A percentile compares a stretch with the other conserved stretches of the same genome.
phyloP scores from a whole-genome alignment of 805 yeast species.

The Candida insectalens region DNA sequence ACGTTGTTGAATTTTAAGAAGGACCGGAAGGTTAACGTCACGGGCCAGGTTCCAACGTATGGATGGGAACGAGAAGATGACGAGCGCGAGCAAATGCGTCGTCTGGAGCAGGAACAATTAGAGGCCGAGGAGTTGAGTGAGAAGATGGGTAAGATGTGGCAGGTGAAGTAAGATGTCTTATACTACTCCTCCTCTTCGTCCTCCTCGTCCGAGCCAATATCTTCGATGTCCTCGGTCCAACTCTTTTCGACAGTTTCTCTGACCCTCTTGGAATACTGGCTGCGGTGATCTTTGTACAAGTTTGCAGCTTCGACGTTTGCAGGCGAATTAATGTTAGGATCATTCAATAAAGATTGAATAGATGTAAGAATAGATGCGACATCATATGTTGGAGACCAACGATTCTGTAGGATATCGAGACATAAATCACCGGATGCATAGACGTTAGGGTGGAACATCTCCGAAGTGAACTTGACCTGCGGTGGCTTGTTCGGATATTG shows the following conservation, averaged over 20 bases:
- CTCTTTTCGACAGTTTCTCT: conserved; percentile 91
- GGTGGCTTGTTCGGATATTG: conserved; percentile 98
- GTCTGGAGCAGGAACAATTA: conserved; percentile 4
- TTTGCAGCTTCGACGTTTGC: conserved; percentile 98
- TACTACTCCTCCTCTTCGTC: conserved; percentile 25
- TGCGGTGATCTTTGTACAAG: conserved; percentile 86
- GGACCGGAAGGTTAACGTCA: conserved; percentile 31
- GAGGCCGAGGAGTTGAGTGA: conserved; percentile 9
- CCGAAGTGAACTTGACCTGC: conserved; percentile 76
- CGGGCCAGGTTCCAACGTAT: conserved; percentile 23
- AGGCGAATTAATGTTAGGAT: conserved; percentile 93
- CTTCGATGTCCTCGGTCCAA: conserved; percentile 76
- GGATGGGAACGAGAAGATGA: conserved; percentile 16
- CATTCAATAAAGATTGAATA: conserved; percentile 84
- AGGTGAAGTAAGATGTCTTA: too few species aligned
- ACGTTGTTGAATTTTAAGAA: conserved; percentile 42
- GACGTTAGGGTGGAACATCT: conserved; percentile 97
- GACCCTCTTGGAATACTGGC: conserved; percentile 85
- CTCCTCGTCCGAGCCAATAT: conserved; percentile 40
- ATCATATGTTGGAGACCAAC: conserved; percentile 98
- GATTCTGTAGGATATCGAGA: conserved; percentile 87
- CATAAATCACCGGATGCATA: conserved; percentile 94
- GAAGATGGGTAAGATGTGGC: too few species aligned
- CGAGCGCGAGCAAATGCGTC: conserved; percentile 7
- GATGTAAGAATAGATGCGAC: conserved; percentile 93